Conservation (phyloP, 2,329 filamentous ascomycete species). For the Stagonosporopsis chrysanthemi region DNA sequence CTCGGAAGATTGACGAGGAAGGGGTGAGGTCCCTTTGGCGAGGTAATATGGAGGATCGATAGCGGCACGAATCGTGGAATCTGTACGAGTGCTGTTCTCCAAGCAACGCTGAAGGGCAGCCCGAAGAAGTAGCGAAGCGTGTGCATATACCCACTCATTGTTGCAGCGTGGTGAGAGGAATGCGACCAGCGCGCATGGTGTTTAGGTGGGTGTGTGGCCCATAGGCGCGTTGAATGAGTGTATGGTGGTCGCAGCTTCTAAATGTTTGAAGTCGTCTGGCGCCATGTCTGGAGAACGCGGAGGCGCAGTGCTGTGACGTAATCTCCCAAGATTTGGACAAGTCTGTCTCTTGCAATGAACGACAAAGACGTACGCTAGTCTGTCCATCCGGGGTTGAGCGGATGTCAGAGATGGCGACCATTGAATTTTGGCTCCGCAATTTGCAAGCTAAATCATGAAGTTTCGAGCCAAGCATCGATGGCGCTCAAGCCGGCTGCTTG, state of each 20-base stretch:
- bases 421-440: constrained; percentile 5
- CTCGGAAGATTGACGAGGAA: constrained; percentile 52
- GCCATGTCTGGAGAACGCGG: constrained; percentile 11
- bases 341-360: not conserved
- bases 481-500: not conserved
- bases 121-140: constrained; percentile 48
- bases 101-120: constrained; percentile 47
- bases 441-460: constrained; percentile 8
- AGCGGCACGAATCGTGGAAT: constrained; percentile 49
- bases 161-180: constrained; percentile 13
- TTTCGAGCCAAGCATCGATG: constrained; percentile 12
- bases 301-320: constrained; percentile 12
- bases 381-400: constrained; percentile 11
- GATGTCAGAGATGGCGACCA: constrained; percentile 10
- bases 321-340: not conserved
- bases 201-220: constrained; percentile 4
- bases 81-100: constrained; percentile 49
- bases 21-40: constrained; percentile 52
- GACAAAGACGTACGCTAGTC: not conserved
- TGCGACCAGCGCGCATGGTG: constrained; percentile 6
- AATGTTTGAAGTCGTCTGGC: constrained; percentile 10
- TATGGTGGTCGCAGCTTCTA: constrained; percentile 16
- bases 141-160: constrained; percentile 42
- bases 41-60: constrained; percentile 49
- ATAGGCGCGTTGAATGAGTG: constrained; percentile 1